Conservation (phyloP, 2,329 filamentous ascomycete genomes). For the Botrytis byssoidea region DNA sequence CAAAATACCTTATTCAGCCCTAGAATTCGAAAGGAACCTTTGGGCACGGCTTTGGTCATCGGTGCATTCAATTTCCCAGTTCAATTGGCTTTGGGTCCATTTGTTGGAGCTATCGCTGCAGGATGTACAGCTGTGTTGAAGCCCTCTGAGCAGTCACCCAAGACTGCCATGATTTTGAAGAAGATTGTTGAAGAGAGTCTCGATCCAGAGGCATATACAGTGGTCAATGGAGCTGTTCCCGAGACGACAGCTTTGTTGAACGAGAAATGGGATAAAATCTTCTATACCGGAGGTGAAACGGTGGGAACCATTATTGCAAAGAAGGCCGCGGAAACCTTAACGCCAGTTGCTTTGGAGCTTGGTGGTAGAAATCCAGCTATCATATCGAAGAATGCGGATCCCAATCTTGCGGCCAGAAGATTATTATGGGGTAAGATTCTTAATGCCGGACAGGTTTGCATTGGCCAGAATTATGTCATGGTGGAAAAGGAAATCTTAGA, state of each 20-base stretch:
- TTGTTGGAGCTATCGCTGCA: constrained; percentile 87
- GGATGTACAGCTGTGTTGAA: constrained; percentile 90
- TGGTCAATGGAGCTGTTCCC: constrained; percentile 76
- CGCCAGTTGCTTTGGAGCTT: constrained; percentile 84
- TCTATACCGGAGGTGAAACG: constrained; percentile 79
- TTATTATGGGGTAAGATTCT: constrained; percentile 85
- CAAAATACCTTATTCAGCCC: constrained; percentile 69
- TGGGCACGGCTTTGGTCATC: constrained; percentile 81
- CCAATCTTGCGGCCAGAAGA: constrained; percentile 76
- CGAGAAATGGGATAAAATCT: constrained; percentile 96
- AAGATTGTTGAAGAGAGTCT: constrained; percentile 74
- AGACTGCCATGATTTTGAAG: constrained; percentile 74
- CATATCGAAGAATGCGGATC: constrained; percentile 78
- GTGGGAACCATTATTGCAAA: constrained; percentile 87
- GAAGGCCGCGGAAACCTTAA: constrained; percentile 85
- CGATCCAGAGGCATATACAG: constrained; percentile 71
- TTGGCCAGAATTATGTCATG: constrained; percentile 89
- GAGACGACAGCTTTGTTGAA: constrained; percentile 81
- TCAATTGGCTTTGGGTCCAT: constrained; percentile 72
- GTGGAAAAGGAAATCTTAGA: constrained; percentile 73
- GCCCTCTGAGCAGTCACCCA: constrained; percentile 79
- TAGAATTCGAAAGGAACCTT: constrained; percentile 79
- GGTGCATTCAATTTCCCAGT: constrained; percentile 94
- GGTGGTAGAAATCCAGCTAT: constrained; percentile 92
- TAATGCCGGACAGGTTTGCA: constrained; percentile 87